These are phyloP conservation scores for Colletotrichum sp. DNA, from an alignment of 2,329 filamentous ascomycete genomes.

Conservation along the genomic window DNA sequence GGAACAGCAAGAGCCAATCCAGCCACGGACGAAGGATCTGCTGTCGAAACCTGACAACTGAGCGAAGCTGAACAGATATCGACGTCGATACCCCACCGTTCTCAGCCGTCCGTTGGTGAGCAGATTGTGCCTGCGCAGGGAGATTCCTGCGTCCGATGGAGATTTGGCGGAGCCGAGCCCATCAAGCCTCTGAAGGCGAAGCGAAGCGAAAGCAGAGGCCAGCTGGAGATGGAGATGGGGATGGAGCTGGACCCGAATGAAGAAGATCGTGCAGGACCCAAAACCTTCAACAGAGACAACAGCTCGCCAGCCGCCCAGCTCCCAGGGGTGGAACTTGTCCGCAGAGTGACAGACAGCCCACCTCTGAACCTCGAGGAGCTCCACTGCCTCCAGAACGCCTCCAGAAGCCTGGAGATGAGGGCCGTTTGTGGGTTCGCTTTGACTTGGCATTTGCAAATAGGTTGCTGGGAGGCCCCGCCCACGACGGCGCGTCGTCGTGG, in stretches of 20 bases:
- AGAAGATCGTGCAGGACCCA: conserved; percentile 1
- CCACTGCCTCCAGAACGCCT: conserved; percentile 15
- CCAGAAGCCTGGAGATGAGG: conserved; percentile 17
- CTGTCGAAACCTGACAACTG: not conserved
- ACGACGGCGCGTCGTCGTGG: not conserved
- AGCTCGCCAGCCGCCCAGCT: not conserved
- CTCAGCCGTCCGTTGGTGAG: not conserved
- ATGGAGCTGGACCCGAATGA: not conserved
- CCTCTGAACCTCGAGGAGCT: not conserved
- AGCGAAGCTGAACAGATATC: not conserved
- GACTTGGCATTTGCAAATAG: conserved; percentile 19
- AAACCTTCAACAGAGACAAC: conserved; percentile 7
- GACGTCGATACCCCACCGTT: not conserved
- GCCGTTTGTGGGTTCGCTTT: not conserved
- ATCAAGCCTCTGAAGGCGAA: not conserved
- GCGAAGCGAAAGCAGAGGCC: conserved; percentile 1
- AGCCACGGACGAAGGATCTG: not conserved
- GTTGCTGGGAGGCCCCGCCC: conserved; percentile 10
- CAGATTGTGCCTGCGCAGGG: not conserved
- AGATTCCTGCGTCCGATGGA: not conserved
- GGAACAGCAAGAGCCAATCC: not conserved
- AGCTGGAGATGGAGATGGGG: not conserved
- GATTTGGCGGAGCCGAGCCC: not conserved
- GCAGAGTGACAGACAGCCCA: not conserved
- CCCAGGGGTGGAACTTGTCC: not conserved